A percentile compares a stretch with the other conserved stretches of the same genome.
Conservation (phyloP, 495 filamentous ascomycete genomes). For the Penicillium pulvis region DNA sequence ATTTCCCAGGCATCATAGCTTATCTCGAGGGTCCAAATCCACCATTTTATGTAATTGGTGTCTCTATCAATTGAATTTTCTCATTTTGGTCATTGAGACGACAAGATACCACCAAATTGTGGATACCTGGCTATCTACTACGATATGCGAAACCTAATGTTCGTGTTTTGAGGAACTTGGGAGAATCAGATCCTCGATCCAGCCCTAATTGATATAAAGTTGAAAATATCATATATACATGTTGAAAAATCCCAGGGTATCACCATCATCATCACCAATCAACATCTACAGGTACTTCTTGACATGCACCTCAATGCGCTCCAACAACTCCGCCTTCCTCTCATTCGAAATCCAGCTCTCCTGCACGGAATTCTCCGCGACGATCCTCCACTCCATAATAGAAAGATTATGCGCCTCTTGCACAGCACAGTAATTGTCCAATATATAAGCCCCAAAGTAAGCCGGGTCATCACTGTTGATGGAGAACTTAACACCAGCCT, state of each 20-base stretch:
- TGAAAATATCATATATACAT: slow-evolving; percentile 16
- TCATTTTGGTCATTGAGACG: neutral
- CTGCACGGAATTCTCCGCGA: slow-evolving; percentile 62
- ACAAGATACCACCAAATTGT: neutral
- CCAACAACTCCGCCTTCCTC: slow-evolving; percentile 43
- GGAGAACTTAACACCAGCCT: slow-evolving; percentile 65
- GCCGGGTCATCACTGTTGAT: slow-evolving; percentile 80
- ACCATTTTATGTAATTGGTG: too few species aligned
- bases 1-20: too few species aligned
- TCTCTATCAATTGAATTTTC: too few species aligned
- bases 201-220: slow-evolving; percentile 3
- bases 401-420: slow-evolving; percentile 68
- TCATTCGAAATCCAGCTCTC: slow-evolving; percentile 59
- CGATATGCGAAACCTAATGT: neutral
- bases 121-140: neutral
- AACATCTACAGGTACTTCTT: slow-evolving; percentile 26
- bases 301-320: slow-evolving; percentile 41
- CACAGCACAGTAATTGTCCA: slow-evolving; percentile 75
- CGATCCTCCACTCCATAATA: slow-evolving; percentile 62
- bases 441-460: slow-evolving; percentile 78
- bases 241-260: slow-evolving; percentile 5
- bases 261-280: neutral
- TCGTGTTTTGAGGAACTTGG: slow-evolving; percentile 4
- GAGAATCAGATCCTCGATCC: neutral
- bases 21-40: too few species aligned